Evolutionary conservation across 495 filamentous ascomycete genomes (phyloP).

Genomic region (Thozetella sp.): DNA sequence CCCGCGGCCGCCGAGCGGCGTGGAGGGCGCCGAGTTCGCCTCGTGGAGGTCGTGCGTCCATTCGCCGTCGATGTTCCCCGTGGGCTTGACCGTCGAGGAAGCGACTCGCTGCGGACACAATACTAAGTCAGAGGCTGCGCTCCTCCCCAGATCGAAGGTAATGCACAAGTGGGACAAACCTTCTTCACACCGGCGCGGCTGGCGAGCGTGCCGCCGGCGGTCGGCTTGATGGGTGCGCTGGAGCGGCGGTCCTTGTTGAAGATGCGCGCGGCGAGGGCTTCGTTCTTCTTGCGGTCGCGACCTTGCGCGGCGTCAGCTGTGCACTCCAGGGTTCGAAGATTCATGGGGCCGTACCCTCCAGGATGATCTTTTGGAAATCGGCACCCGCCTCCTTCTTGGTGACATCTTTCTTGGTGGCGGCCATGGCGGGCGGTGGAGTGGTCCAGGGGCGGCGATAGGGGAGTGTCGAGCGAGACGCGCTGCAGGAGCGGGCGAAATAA

Average conservation of each 20-base stretch:
- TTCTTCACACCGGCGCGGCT: constrained; percentile 77
- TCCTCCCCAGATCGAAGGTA: too few species aligned
- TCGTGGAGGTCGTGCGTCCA: constrained; percentile 61
- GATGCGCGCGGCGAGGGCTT: constrained; percentile 71
- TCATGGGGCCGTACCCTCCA: constrained; percentile 49
- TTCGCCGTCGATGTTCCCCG: constrained; percentile 52
- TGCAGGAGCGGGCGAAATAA: too few species aligned
- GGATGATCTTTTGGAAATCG: constrained; percentile 69
- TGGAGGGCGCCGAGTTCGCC: constrained; percentile 23
- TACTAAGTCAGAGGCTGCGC: too few species aligned
- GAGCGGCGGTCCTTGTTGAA: constrained; percentile 65
- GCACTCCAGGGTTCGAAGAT: constrained; percentile 14
- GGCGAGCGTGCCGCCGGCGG: constrained; percentile 60
- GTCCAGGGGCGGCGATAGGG: too few species aligned
- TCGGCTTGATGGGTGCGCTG: constrained; percentile 56
- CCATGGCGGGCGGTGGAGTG: constrained; percentile 16
- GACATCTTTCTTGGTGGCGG: not conserved
- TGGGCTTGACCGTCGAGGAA: constrained; percentile 39
- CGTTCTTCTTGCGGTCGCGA: constrained; percentile 69
- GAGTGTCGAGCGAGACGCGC: too few species aligned
- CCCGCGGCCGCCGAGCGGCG: constrained; percentile 24
- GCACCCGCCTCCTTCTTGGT: constrained; percentile 42
- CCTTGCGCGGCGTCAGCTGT: constrained; percentile 37
- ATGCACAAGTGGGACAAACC: constrained; percentile 48
- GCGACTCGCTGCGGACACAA: constrained; percentile 42